A percentile compares a stretch with the other conserved stretches of the same genome.
phyloP scores from a whole-genome alignment of 441 rosid species.

The Bocquillonia castaneifolia region DNA sequence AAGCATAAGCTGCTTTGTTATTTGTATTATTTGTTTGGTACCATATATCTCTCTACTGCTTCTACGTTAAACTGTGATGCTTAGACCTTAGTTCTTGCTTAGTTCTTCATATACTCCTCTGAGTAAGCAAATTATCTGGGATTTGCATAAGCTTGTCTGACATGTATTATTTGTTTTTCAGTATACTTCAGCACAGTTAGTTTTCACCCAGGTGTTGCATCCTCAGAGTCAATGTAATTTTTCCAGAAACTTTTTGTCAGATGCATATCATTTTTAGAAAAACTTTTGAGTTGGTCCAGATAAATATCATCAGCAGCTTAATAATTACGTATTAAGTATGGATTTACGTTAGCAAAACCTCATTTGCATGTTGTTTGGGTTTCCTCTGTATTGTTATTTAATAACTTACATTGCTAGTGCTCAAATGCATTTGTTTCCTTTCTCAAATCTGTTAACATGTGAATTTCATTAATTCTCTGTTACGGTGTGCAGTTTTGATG shows the following conservation, averaged over 20 bases:
- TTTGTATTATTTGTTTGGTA: neutral
- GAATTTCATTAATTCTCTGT: conserved; percentile 9
- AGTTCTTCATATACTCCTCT: neutral
- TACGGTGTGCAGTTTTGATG: conserved; percentile 65
- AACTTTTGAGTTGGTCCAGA: neutral
- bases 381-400: conserved; percentile 8
- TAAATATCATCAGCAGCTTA: neutral
- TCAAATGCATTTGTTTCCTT: conserved; percentile 5
- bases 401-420: neutral
- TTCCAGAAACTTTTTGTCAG: neutral
- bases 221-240: neutral
- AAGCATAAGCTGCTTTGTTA: conserved; percentile 10
- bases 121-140: neutral
- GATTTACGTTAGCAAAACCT: neutral
- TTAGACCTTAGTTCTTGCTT: no score
- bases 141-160: neutral
- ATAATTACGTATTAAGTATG: neutral
- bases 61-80: neutral
- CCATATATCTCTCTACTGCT: neutral
- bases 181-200: neutral
- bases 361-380: neutral
- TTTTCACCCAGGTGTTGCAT: neutral
- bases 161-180: neutral
- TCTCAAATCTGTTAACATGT: conserved; percentile 1
- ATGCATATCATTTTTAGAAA: neutral